Evolutionary conservation across 1,139 yeast species (phyloP), one percentile per base, ranked within the genome.

Genomic region (Yamadazyma sp.): DNA sequence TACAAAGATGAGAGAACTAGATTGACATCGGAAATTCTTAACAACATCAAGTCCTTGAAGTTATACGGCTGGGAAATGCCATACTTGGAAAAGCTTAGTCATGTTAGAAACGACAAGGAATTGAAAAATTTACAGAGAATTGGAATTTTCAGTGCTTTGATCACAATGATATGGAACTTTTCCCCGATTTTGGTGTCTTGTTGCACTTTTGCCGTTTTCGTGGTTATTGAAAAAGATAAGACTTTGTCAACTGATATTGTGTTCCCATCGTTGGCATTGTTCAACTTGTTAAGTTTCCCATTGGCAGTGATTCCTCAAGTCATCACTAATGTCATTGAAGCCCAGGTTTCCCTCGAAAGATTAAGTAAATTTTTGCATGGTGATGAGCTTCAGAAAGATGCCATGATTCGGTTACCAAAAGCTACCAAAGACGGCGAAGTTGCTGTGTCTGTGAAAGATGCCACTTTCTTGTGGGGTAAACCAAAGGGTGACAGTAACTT

Each of bases 31-130:
- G 98, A 92, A 60, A 87, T 92, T 38, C 73, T 92, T 57, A 86
- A 88, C 59, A 89, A 89, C 56, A 89, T 92, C 60, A 92, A 90
- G 65, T 86, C 96, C 4, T 74, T 92, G 61, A 92, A 92, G 61
- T 72, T 92, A 36, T 92, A 92, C 54, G 96, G 95, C 4, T 92
- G 98, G 98, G 98, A 92, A 64, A 63, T 62, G 21, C 96, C 97
- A 7, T 92, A 88, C 59, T 78, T 79, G 52, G 73, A 73, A 21
- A 83, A 82, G 52, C 70, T 92, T 41, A 80, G 78, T 52, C 67
- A 80, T 51, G 96, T 92, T 27, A 83, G 99, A 72, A 88, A 90
- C 53, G 87, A 89, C 40, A 82, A 83, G 56, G 99, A 94, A 63
- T 77, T 94, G 60, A 72, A 70, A 33, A 90, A 87, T 50, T 73